phyloP scores from a whole-genome alignment of 371 early-diverging fungal species.

The Batkoa obscura region DNA sequence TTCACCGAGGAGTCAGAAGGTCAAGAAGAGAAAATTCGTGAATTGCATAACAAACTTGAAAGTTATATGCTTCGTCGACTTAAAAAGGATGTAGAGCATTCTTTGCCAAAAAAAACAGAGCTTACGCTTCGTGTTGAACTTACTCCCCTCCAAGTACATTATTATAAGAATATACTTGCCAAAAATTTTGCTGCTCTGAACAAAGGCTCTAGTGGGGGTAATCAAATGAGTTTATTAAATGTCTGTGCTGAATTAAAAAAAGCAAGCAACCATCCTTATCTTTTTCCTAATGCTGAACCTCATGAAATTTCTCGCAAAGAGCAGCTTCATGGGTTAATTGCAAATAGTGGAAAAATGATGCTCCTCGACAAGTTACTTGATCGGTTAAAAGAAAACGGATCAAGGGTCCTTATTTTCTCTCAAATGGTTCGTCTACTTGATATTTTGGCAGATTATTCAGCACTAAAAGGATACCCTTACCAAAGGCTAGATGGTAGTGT shows the following conservation, averaged over 20 bases:
- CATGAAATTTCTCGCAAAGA: slow-evolving; percentile 39
- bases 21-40: slow-evolving; percentile 65
- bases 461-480: slow-evolving; percentile 62
- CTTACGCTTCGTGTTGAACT: slow-evolving; percentile 86
- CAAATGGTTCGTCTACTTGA: slow-evolving; percentile 93
- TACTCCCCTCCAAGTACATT: slow-evolving; percentile 69
- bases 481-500: slow-evolving; percentile 96
- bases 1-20: slow-evolving; percentile 25
- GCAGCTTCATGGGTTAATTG: slow-evolving; percentile 55
- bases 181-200: slow-evolving; percentile 82
- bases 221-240: slow-evolving; percentile 77
- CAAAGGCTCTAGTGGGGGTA: slow-evolving; percentile 53
- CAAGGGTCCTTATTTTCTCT: slow-evolving; percentile 87
- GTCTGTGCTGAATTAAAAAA: slow-evolving; percentile 96
- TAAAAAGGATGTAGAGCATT: slow-evolving; percentile 95
- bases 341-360: slow-evolving; percentile 87
- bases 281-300: slow-evolving; percentile 81
- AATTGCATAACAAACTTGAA: slow-evolving; percentile 65
- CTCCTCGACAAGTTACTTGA: slow-evolving; percentile 81
- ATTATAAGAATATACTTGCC: slow-evolving; percentile 83
- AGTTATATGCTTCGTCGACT: slow-evolving; percentile 84
- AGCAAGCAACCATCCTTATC: slow-evolving; percentile 96
- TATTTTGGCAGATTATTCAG: slow-evolving; percentile 81
- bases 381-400: slow-evolving; percentile 68
- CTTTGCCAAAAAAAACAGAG: slow-evolving; percentile 85